Base-by-base conservation (phyloP, 2,329 filamentous ascomycete genomes). In the Dissoconium aciculare region DNA sequence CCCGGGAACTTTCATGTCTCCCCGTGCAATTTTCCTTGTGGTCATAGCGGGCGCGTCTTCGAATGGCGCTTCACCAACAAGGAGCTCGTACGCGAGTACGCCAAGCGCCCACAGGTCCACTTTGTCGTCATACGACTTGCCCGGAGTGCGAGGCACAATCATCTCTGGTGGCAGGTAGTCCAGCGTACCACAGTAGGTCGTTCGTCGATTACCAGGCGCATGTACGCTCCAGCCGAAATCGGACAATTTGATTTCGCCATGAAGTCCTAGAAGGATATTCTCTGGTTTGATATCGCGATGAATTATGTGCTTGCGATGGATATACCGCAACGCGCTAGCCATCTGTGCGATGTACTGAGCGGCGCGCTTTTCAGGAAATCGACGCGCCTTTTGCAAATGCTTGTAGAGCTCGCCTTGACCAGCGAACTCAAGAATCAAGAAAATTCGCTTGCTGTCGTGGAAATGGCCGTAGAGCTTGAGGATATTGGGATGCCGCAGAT, bases 211-310 rank as follows among this genome's bases (percentile, higher is more conserved):
- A 57, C 89, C 93, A 16, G 85, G 85, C 3, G 85, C 85, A 57
- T 94, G 85, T 4, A 94, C 85, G 53, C 80, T 89, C 85, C 85
- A 94, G 30, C 85, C 85, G 50, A 94, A 94, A 56, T 94, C 85
- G 4, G 82, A 89, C 49, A 94, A 83, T 58, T 94, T 94, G 60
- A 94, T 83, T 63, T 94, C 85, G 43, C 84, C 85, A 51, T 93
- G 84, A 37, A 93, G 85, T 11, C 85, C 85, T 17, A 93, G 76
- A 11, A 93, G 67, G 39, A 93, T 93, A 49, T 93, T 93, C 59
- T 93, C 84, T 3, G 84, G 84, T 62, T 93, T 93, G 62, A 93
- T 93, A 47, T 93, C 84, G 36, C 84, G 71, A 58, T 93, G 84
- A 60, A 93, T 93, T 46, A 93, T 79, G 55, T 93, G 83, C 63